Evolutionary conservation across 176 grass and related monocot genomes (phyloP), one percentile per base, ranked within the genome.

Genomic region (Aegilops longissima): DNA sequence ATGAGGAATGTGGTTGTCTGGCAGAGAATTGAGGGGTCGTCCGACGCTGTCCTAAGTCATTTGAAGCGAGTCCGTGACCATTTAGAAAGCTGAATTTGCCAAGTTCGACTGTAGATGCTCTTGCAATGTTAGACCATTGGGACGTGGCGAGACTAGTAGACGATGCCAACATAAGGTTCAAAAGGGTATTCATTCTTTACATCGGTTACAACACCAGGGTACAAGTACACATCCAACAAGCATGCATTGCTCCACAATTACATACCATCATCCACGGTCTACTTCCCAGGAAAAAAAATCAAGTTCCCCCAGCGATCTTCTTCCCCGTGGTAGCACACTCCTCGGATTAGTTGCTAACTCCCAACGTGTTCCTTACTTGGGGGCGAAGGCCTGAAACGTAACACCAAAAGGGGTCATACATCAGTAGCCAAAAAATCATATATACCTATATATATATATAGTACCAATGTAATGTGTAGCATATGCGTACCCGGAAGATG

Each of bases 401-500:
- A 31, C 38, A 36, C 12, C 73, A 21, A 11, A 72, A 76, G 38
- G 79, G 70, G 64, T 69, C 54, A 65, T 27, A 14, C 25, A 42
- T 92, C 8, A 90, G 61, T 66, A 59, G 58, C 24, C 30, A 59
- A 35, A 25, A 51, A 52, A n/a, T 25, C 40, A 29, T 38, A 20
- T 1, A 47, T 13, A 52, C 5, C 5, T 3, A 49, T 1, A 27
- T 27, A 27, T 1, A 16, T 14, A 51, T 14, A 51, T 16, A 14
- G 13, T 16, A 6, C 51, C 49, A 52, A 52, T 52, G 17, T 52
- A 54, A 54, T 75, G 24, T 73, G 17, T 42, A 31, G 16, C 51
- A 18, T 54, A 18, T 18, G 51, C 14, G 29, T 86, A 99, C 97
- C 88, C 93, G 84, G 82, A 99, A 99, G 76, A 99, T 83, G 66